Evolutionary conservation across 164 flowering plant genomes (phyloP).

Genomic region (Piper betle): DNA sequence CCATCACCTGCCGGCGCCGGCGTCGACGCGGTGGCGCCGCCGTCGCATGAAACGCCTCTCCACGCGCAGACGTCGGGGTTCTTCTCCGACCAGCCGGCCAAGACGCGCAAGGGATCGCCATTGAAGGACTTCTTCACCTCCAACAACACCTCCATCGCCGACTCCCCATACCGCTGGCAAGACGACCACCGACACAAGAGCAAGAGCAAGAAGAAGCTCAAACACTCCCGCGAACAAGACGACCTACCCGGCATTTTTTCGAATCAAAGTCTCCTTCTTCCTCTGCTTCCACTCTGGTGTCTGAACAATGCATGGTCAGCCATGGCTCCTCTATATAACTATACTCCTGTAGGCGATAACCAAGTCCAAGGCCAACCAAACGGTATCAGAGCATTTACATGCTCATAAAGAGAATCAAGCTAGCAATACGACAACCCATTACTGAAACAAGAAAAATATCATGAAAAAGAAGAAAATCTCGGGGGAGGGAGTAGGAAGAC

Average conservation of each 20-base stretch:
- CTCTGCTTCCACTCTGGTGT: not conserved
- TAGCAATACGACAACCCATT: not conserved
- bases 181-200: slow-evolving; percentile 12
- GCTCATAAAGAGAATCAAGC: not conserved
- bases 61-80: slow-evolving; percentile 54
- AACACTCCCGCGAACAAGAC: not conserved
- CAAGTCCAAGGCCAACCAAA: not conserved
- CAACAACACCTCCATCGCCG: slow-evolving; percentile 25
- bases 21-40: not conserved
- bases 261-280: not conserved
- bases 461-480: not conserved
- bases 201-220: slow-evolving; percentile 3
- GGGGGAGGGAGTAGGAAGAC: not conserved
- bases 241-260: not conserved
- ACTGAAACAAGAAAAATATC: not conserved
- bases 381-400: no score
- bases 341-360: not conserved
- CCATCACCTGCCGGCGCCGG: slow-evolving; percentile 8
- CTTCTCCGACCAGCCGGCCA: slow-evolving; percentile 43
- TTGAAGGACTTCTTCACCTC: slow-evolving; percentile 51
- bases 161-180: slow-evolving; percentile 3
- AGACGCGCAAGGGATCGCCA: slow-evolving; percentile 38
- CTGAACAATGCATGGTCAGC: not conserved
- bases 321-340: not conserved
- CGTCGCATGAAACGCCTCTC: slow-evolving; percentile 56